Conservation (phyloP, 176 grass and related monocot species). For the Cenchrus americanus region DNA sequence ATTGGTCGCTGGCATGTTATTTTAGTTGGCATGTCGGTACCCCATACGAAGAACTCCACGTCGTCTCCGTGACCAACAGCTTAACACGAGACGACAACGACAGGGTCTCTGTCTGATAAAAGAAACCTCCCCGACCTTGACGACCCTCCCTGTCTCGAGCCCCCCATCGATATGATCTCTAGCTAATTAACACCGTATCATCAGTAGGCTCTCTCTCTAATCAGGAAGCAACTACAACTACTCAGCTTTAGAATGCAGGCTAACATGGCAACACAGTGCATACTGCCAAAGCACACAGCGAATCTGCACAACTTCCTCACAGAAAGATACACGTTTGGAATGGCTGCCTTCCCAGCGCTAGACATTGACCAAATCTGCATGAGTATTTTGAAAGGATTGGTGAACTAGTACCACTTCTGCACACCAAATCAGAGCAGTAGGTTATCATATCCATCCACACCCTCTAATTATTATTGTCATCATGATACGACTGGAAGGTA, state of each 20-base stretch:
- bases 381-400: too few species aligned
- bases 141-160: conserved; percentile 50
- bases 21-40: conserved; percentile 11
- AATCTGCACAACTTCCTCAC: conserved; percentile 15
- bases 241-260: conserved; percentile 32
- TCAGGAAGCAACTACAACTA: neutral
- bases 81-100: conserved; percentile 47
- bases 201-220: conserved; percentile 36
- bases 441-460: too few species aligned
- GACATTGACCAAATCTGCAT: conserved; percentile 13
- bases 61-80: conserved; percentile 29
- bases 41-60: neutral
- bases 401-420: too few species aligned
- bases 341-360: neutral
- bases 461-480: too few species aligned
- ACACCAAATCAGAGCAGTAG: too few species aligned
- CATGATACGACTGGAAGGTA: too few species aligned
- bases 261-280: neutral
- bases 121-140: conserved; percentile 35
- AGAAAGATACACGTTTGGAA: conserved; percentile 42
- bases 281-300: conserved; percentile 35
- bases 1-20: conserved; percentile 14
- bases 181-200: neutral
- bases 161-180: neutral
- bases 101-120: conserved; percentile 40